Base-by-base conservation (phyloP, 805 yeast genomes). In the Candida coquimbonensis region DNA sequence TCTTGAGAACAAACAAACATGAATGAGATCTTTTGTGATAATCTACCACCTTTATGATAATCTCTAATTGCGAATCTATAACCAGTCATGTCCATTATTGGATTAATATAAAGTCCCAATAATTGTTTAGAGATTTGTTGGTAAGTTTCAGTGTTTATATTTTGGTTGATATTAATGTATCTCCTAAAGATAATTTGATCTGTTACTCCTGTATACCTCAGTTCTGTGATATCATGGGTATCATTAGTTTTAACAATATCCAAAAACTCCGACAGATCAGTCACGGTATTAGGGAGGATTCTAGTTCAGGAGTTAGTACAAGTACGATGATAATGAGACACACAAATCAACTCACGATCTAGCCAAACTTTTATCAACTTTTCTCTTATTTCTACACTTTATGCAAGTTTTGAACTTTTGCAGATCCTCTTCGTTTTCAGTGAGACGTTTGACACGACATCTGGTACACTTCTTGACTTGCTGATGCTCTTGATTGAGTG, bases 1-100 rank as follows among this genome's bases (percentile, higher is more conserved):
- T 72, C 76, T 44, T 72, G 75, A 3, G 73, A 67, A 47, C 76
- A 72, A 27, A 72, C 64, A 46, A 67, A 72, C 67, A 65, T 68
- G 62, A 73, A 70, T 1, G 72, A 60, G 35, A 70, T 61, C 49
- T 68, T 70, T 44, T 68, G 69, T 8, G 68, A 56, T 47, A 65
- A 67, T 35, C 66, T 58, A 6, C 72, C 71, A 33, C 69, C 70
- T 53, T 70, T 68, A 50, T 72, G 76, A 49, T 64, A 70, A 49
- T 72, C 76, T 42, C 76, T 59, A 12, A 70, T 67, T 0, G 74
- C 72, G 48, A 70, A 70, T 43, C 66, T 62, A 48, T 63, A 72
- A 2, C 75, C 75, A 0, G 76, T 69, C 3, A 59, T 50, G 5
- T 53, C 54, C 60, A 70, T 72, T 33, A 72, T 46, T 7, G 76